A percentile compares a stretch with the other conserved stretches of the same genome.
phyloP scores from a whole-genome alignment of 2,329 filamentous ascomycete species.

The Neofusicoccum parvum region DNA sequence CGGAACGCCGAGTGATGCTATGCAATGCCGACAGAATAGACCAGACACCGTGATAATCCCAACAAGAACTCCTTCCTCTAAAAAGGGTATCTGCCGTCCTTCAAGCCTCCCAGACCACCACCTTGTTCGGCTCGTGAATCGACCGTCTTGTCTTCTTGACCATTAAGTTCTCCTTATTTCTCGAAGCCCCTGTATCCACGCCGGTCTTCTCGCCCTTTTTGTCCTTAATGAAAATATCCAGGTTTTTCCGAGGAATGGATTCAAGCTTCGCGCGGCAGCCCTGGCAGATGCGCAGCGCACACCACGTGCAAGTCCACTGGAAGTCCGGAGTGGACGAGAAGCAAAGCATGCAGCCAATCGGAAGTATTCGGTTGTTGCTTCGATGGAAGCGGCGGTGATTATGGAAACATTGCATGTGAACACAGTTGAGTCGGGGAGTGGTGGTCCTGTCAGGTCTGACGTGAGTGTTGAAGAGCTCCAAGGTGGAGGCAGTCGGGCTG shows the following conservation, averaged over 20 bases:
- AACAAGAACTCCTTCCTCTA: neutral
- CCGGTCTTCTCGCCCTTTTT: neutral
- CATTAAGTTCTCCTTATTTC: conserved; percentile 10
- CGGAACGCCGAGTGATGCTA: conserved; percentile 3
- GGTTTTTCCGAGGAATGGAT: conserved; percentile 4
- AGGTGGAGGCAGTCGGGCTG: neutral
- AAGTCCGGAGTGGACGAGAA: conserved; percentile 28
- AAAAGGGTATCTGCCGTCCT: neutral
- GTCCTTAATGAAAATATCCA: neutral
- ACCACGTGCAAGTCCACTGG: conserved; percentile 41
- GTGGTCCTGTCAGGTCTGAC: conserved; percentile 20
- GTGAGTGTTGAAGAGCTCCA: conserved; percentile 22
- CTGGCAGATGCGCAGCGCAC: conserved; percentile 38
- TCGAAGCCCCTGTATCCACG: neutral
- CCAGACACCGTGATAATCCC: conserved; percentile 1
- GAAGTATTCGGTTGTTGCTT: conserved; percentile 35
- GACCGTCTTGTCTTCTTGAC: conserved; percentile 6
- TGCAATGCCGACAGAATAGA: neutral
- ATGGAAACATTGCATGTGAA: conserved; percentile 37
- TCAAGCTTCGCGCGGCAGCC: conserved; percentile 32
- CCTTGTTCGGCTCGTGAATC: neutral
- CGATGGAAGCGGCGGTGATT: conserved; percentile 32
- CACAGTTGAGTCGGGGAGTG: conserved; percentile 31
- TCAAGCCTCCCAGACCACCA: conserved; percentile 7
- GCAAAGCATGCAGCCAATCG: conserved; percentile 41